A percentile compares a stretch with the other conserved stretches of the same genome.
Conservation (phyloP, 345 rosid genomes). For the Aethionema arabicum region DNA sequence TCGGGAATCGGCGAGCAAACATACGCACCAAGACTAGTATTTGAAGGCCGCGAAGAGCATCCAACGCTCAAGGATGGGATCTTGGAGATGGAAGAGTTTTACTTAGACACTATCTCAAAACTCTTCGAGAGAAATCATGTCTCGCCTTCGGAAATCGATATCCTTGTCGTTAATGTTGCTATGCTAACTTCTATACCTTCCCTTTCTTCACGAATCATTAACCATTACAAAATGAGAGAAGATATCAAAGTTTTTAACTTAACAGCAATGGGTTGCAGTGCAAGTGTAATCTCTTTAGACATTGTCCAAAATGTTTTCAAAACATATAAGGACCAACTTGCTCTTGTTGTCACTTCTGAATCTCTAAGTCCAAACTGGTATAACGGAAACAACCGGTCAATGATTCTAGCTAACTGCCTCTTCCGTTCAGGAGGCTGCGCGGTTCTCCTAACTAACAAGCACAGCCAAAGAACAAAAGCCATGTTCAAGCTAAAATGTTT, state of each 20-base stretch:
- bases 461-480: slow-evolving; percentile 38
- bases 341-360: slow-evolving; percentile 71
- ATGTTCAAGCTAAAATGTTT: slow-evolving; percentile 49
- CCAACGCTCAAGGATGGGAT: slow-evolving; percentile 43
- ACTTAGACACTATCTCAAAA: slow-evolving; percentile 47
- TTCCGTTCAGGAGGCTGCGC: slow-evolving; percentile 79
- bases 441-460: slow-evolving; percentile 58
- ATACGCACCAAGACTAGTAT: slow-evolving; percentile 51
- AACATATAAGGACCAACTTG: slow-evolving; percentile 44
- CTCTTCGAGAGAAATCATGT: slow-evolving; percentile 50
- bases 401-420: slow-evolving; percentile 71
- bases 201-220: slow-evolving; percentile 54
- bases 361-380: slow-evolving; percentile 70
- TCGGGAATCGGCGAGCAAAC: slow-evolving; percentile 78
- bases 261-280: slow-evolving; percentile 75
- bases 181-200: slow-evolving; percentile 60
- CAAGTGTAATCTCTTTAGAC: slow-evolving; percentile 55
- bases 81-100: slow-evolving; percentile 55
- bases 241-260: slow-evolving; percentile 62
- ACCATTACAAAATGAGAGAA: slow-evolving; percentile 66
- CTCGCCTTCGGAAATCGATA: slow-evolving; percentile 53
- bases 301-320: slow-evolving; percentile 57
- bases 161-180: slow-evolving; percentile 65
- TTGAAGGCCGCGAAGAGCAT: slow-evolving; percentile 50
- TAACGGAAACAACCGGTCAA: slow-evolving; percentile 61